These are phyloP conservation scores for Euryodendron excelsum DNA, from an alignment of 148 eudicot genomes.

Conservation along the genomic window DNA sequence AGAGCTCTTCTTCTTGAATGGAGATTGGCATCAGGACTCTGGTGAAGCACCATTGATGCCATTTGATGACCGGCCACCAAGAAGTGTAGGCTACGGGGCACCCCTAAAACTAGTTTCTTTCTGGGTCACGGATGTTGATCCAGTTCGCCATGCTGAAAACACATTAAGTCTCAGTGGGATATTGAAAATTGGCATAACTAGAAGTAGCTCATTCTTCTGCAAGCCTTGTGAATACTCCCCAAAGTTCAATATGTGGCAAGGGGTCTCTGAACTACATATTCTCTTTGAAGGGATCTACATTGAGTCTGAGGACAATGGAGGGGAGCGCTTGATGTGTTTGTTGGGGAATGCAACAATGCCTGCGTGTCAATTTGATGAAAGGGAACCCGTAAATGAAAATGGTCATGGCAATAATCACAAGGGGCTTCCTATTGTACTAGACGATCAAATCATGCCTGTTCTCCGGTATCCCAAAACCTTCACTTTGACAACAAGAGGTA, in stretches of 20 bases:
- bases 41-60: conserved; percentile 12
- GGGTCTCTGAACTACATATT: conserved; percentile 15
- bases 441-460: background rate
- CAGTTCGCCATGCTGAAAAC: background rate
- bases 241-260: conserved; percentile 12
- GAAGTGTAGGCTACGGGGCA: background rate
- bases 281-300: conserved; percentile 19
- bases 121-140: conserved; percentile 16
- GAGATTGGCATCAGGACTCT: conserved; percentile 24
- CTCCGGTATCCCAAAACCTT: background rate
- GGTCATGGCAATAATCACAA: background rate
- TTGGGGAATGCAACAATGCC: conserved; percentile 9
- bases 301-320: conserved; percentile 12
- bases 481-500: background rate
- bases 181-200: conserved; percentile 18
- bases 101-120: conserved; percentile 7
- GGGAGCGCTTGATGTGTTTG: conserved; percentile 14
- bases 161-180: conserved; percentile 8
- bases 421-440: background rate
- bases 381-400: background rate
- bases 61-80: background rate
- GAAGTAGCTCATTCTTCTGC: background rate
- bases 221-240: conserved; percentile 3
- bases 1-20: conserved; percentile 20
- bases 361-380: background rate